These are phyloP conservation scores for Platanus orientalis DNA, from an alignment of 164 flowering plant genomes.

Conservation along the genomic window DNA sequence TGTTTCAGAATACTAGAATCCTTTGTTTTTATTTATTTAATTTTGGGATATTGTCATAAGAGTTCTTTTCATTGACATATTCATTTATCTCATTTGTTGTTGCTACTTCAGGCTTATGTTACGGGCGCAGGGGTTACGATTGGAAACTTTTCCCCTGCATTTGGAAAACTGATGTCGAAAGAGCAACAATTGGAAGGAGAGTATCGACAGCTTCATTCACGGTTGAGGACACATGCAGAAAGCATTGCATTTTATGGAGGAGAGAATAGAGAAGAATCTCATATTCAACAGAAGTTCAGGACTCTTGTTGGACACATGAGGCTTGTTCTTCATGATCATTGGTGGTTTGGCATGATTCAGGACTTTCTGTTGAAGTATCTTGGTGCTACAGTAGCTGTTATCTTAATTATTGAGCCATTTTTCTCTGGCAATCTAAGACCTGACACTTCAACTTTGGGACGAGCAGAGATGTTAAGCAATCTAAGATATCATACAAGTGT, in stretches of 20 bases:
- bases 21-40: background rate
- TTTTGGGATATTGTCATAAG: background rate
- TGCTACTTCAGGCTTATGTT: conserved; percentile 73
- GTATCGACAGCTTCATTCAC: conserved; percentile 89
- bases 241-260: conserved; percentile 99
- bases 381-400: conserved; percentile 97
- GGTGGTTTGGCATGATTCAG: conserved; percentile 99
- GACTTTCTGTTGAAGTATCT: conserved; percentile 95
- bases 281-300: conserved; percentile 81
- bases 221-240: conserved; percentile 95
- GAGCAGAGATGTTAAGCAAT: conserved; percentile 99
- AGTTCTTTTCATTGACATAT: background rate
- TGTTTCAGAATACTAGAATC: background rate
- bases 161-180: conserved; percentile 90
- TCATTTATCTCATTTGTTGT: conserved; percentile 2
- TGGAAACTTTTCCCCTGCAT: conserved; percentile 87
- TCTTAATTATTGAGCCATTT: conserved; percentile 95
- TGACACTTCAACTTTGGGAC: conserved; percentile 83
- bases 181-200: conserved; percentile 99
- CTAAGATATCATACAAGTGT: conserved; percentile 98
- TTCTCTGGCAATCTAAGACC: conserved; percentile 87
- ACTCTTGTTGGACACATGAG: conserved; percentile 67
- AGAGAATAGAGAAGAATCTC: conserved; percentile 82
- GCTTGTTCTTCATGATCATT: conserved; percentile 85
- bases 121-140: conserved; percentile 77